Conservation (phyloP, 2,329 filamentous ascomycete genomes). For the Curvularia sp. region DNA sequence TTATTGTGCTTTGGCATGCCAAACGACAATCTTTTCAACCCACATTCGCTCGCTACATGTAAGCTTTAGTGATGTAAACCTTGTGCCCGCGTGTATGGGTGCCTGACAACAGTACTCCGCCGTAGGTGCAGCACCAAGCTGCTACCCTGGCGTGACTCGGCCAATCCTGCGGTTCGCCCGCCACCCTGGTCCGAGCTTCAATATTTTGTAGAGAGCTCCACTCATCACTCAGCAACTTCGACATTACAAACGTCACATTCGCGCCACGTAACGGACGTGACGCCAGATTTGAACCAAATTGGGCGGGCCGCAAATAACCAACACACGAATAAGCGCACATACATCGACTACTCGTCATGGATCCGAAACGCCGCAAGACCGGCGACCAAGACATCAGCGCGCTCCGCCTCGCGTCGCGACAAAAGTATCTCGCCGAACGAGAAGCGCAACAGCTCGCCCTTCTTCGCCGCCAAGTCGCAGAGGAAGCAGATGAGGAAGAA, state of each 20-base stretch:
- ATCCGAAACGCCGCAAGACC: slow-evolving; percentile 41
- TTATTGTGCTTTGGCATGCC: neutral
- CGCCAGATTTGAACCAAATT: neutral
- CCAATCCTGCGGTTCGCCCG: slow-evolving; percentile 3
- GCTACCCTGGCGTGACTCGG: slow-evolving; percentile 1
- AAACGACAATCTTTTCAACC: neutral
- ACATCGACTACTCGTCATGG: slow-evolving; percentile 24
- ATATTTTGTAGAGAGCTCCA: slow-evolving; percentile 15
- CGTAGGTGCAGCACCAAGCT: neutral
- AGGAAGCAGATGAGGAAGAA: slow-evolving; percentile 80
- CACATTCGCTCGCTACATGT: neutral
- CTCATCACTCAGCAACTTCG: slow-evolving; percentile 2
- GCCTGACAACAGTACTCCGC: neutral
- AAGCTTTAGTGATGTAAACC: neutral
- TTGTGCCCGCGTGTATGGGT: neutral
- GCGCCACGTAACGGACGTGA: neutral
- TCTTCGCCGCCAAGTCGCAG: slow-evolving; percentile 86
- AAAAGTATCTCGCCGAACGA: slow-evolving; percentile 92
- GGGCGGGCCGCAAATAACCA: neutral
- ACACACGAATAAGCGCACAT: neutral
- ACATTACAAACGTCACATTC: slow-evolving; percentile 3
- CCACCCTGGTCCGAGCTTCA: slow-evolving; percentile 20
- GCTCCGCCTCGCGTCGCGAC: slow-evolving; percentile 81
- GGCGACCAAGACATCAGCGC: slow-evolving; percentile 65
- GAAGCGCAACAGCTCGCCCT: slow-evolving; percentile 85